phyloP scores from a whole-genome alignment of 148 eudicot genomes.

The Rhododendron henanense region DNA sequence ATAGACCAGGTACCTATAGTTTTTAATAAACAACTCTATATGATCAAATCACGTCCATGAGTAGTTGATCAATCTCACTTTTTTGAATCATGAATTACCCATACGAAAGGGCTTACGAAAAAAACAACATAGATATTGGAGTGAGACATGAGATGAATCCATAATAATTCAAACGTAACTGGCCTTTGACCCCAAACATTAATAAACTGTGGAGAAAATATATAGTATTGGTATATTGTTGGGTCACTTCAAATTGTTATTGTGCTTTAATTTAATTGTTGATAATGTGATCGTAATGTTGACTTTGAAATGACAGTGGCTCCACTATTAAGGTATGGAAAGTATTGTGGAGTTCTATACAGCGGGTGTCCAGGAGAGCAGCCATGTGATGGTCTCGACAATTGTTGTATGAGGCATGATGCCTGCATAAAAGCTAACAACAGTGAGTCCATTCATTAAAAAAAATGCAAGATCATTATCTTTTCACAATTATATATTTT shows the following conservation, averaged over 20 bases:
- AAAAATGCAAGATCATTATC: background rate
- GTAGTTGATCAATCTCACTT: too few relatives aligned
- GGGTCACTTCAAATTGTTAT: background rate
- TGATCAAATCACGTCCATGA: too few relatives aligned
- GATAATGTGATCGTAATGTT: background rate
- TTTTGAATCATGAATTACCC: too few relatives aligned
- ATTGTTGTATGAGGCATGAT: slow-evolving; percentile 4
- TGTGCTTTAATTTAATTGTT: background rate
- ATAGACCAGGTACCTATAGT: too few relatives aligned
- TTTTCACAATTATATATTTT: background rate
- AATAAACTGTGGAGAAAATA: too few relatives aligned
- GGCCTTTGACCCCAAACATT: too few relatives aligned
- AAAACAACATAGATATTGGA: too few relatives aligned
- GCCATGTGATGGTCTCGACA: background rate
- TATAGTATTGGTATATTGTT: too few relatives aligned
- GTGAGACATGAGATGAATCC: too few relatives aligned
- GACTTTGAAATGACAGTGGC: background rate
- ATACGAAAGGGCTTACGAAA: too few relatives aligned
- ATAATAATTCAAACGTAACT: too few relatives aligned
- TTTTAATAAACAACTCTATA: too few relatives aligned
- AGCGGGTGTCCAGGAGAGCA: background rate
- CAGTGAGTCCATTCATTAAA: background rate
- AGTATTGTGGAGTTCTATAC: background rate
- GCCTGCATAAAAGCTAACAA: background rate
- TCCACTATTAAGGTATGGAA: background rate